Percentiles rank a stretch among this genome's conserved stretches.
Conservation (phyloP, 129 eudicot species). For the Flaveria brownii region DNA sequence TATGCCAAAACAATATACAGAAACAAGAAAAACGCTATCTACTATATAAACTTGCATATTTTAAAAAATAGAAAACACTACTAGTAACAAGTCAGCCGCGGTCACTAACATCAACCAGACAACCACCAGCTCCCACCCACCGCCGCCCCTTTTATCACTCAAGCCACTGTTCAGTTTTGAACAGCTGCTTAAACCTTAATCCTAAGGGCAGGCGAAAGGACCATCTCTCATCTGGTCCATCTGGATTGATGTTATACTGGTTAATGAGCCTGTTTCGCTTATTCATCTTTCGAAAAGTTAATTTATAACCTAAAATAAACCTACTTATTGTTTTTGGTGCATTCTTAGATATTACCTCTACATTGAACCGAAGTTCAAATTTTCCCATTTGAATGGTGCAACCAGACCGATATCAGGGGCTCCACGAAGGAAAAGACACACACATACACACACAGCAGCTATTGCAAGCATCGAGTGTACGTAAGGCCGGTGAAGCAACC, state of each 20-base stretch:
- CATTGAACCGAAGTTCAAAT: slow-evolving; percentile 57
- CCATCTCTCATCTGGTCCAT: slow-evolving; percentile 19
- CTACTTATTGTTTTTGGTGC: slow-evolving; percentile 30
- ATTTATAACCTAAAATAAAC: slow-evolving; percentile 23
- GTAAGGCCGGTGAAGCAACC: slow-evolving; percentile 71
- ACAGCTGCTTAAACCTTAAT: background rate
- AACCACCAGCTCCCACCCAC: slow-evolving; percentile 20
- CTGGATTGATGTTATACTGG: slow-evolving; percentile 30
- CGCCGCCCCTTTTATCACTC: slow-evolving; percentile 1
- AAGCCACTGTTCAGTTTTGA: slow-evolving; percentile 20
- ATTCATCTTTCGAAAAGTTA: slow-evolving; percentile 33
- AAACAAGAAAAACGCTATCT: slow-evolving; percentile 29
- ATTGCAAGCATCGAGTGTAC: slow-evolving; percentile 84
- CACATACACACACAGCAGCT: slow-evolving; percentile 95
- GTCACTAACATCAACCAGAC: slow-evolving; percentile 30
- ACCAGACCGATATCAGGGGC: slow-evolving; percentile 57
- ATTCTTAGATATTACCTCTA: slow-evolving; percentile 24
- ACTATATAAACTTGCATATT: slow-evolving; percentile 32
- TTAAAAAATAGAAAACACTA: slow-evolving; percentile 19
- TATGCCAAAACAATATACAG: slow-evolving; percentile 41
- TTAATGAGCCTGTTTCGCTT: slow-evolving; percentile 32
- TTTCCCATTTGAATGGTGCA: slow-evolving; percentile 74
- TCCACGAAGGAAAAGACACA: slow-evolving; percentile 70
- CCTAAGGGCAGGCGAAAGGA: slow-evolving; percentile 12
- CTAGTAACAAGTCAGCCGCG: slow-evolving; percentile 40